Base-by-base conservation (phyloP, 768 basidiomycete genomes). In the Lactifluus subvellereus region DNA sequence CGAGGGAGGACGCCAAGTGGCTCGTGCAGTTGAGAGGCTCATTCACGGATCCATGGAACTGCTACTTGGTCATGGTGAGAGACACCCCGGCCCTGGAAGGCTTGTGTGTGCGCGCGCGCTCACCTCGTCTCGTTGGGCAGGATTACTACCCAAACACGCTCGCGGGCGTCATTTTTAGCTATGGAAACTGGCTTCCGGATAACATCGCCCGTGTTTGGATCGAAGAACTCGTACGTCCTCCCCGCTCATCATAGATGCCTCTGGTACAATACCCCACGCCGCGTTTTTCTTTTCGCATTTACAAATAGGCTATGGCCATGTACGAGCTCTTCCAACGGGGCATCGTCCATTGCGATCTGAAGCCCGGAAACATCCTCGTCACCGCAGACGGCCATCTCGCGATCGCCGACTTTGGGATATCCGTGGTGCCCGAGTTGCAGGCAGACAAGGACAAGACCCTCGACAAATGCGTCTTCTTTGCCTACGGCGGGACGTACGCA, bases 321-420 rank as follows among this genome's bases (percentile, higher is more conserved):
- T 56, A 18, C n/a, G 79, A 79, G 61, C 69, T 80, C 6, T 71
- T 78, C 35, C 59, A 70, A 1, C 73, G 74, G 61, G 69, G 76
- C 64, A 69, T 81, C 22, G 78, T 79, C 48, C 80, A 81, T 64
- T 74, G 80, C 22, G 79, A 81, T 69, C 77, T 81, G 73, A 81
- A 81, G 71, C 79, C 79, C 5, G 73, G 74, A 68, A 74, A 74
- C 27, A 64, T 73, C 50, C 62, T 67, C 49, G 51, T 68, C 53
- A 56, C 61, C 2, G 27, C 37, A 9, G 30, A 53, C 8, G 67
- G 67, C 43, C 66, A 67, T 48, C 61, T 67, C 51, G 62, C 60
- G 22, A 54, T 69, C 22, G 60, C 66, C 40, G 68, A 69, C 48
- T 69, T 69, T 58, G 59, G 66, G 18, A 53, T 54, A 27, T 37